Evolutionary conservation across 345 rosid genomes (phyloP).

Genomic region (Gossypium stocksii): DNA sequence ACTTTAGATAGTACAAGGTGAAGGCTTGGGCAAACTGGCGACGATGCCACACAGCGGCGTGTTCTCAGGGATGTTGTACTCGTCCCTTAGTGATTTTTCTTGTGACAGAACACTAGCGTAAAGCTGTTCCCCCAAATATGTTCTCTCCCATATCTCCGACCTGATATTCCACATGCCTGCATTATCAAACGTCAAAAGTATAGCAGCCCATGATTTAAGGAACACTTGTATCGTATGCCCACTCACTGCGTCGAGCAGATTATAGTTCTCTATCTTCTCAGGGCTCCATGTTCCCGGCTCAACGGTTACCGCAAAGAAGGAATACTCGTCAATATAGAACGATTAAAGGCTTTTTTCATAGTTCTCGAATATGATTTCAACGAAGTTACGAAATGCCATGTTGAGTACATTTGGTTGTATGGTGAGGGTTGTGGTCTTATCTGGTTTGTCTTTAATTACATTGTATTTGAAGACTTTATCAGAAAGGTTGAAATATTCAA

Average conservation of each 20-base stretch:
- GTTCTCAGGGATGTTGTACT: constrained; percentile 71
- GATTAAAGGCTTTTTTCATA: constrained; percentile 64
- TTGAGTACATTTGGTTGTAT: constrained; percentile 47
- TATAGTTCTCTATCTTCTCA: constrained; percentile 74
- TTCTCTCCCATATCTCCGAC: constrained; percentile 56
- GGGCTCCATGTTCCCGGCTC: constrained; percentile 87
- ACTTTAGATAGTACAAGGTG: constrained; percentile 38
- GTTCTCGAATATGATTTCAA: constrained; percentile 81
- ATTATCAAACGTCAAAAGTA: constrained; percentile 72
- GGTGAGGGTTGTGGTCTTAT: constrained; percentile 18
- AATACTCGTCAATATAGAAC: constrained; percentile 62
- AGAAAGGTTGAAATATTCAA: constrained; percentile 48
- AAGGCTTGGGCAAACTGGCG: constrained; percentile 44
- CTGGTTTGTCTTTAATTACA: constrained; percentile 38
- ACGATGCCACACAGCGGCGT: constrained; percentile 56
- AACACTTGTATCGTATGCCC: constrained; percentile 75
- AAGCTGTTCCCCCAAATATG: constrained; percentile 67
- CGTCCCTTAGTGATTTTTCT: constrained; percentile 69
- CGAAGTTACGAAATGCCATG: constrained; percentile 60
- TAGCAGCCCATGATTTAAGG: constrained; percentile 88
- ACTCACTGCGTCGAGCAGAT: constrained; percentile 76
- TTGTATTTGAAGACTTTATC: constrained; percentile 57
- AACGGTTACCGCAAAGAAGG: constrained; percentile 70
- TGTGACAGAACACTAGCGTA: constrained; percentile 69
- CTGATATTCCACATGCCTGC: constrained; percentile 94